Base-by-base conservation (phyloP, 352 stramenopile genomes). In the Plasmopara viticola region DNA sequence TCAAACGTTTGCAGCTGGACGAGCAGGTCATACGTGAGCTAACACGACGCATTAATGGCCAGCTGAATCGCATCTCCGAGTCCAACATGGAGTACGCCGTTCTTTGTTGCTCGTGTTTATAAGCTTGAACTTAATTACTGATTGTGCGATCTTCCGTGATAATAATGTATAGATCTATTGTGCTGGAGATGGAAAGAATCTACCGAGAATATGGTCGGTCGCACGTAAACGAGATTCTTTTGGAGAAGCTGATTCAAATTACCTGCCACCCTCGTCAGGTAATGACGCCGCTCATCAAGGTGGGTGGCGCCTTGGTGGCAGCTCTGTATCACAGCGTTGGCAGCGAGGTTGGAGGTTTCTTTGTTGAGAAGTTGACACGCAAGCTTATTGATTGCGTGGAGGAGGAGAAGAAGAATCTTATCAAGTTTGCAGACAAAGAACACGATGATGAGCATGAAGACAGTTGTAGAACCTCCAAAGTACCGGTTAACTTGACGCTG, bases 21-120 rank as follows among this genome's bases (percentile, higher is more conserved):
- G 78, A 89, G 41, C 72, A 88, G 51, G 66, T 66, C 10, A 52
- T 90, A 41, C 74, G 82, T 0, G 79, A 90, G 50, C 56, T 93
- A 51, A 71, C 71, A 25, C 78, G 85, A 4, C 69, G 76, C 31
- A 64, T 97, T 30, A 95, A 96, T 58, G 87, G 87, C 18, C 85
- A 96, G 53, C 63, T 96, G 6, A 97, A 96, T 60, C 84, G 87
- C 38, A 87, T 97, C 44, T 92, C 87, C 13, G 89, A 96, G 66
- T 78, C 72, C 50, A 96, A 96, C 55, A 91, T 96, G 70, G 86
- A 97, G 70, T 84, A 60, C 47, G 72, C 67, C 34, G 10, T 18
- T 31, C 9, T 53, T 10, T 18, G 1, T 29, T 6, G 29, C 38
- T 12, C 2, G 0, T 41, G 29, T 12, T 35, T 8, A 35, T 12